Conservation (phyloP, 345 rosid species). For the Gossypium australe region DNA sequence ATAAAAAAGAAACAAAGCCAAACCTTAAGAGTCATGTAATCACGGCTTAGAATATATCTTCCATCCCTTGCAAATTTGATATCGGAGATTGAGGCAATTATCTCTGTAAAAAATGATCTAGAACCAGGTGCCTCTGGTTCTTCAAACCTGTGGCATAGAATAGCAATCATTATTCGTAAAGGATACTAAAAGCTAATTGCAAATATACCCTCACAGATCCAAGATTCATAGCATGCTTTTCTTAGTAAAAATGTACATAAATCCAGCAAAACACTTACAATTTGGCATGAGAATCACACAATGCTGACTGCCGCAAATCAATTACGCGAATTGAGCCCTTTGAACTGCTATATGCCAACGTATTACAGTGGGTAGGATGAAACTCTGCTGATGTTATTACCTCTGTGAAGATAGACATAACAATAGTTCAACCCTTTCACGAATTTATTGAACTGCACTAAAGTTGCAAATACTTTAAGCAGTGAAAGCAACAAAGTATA, state of each 20-base stretch:
- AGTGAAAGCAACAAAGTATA: not conserved
- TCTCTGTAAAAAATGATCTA: slow-evolving; percentile 83
- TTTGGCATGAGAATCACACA: slow-evolving; percentile 91
- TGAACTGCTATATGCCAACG: slow-evolving; percentile 95
- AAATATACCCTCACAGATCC: not conserved
- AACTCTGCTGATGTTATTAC: slow-evolving; percentile 98
- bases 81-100: slow-evolving; percentile 91
- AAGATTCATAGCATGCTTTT: not conserved
- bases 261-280: slow-evolving; percentile 45
- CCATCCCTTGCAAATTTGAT: slow-evolving; percentile 80
- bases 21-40: slow-evolving; percentile 98
- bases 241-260: not conserved
- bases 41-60: slow-evolving; percentile 82
- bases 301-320: slow-evolving; percentile 97
- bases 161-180: not conserved
- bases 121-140: slow-evolving; percentile 71
- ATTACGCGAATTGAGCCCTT: slow-evolving; percentile 95
- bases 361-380: slow-evolving; percentile 93
- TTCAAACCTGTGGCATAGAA: slow-evolving; percentile 60
- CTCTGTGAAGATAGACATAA: slow-evolving; percentile 53
- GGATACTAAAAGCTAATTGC: not conserved
- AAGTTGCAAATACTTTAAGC: not conserved
- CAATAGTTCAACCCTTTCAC: not conserved
- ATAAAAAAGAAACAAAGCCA: not conserved
- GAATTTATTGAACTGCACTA: not conserved